Evolutionary conservation across 768 basidiomycete genomes (phyloP).

Genomic region (Mycena crocata): DNA sequence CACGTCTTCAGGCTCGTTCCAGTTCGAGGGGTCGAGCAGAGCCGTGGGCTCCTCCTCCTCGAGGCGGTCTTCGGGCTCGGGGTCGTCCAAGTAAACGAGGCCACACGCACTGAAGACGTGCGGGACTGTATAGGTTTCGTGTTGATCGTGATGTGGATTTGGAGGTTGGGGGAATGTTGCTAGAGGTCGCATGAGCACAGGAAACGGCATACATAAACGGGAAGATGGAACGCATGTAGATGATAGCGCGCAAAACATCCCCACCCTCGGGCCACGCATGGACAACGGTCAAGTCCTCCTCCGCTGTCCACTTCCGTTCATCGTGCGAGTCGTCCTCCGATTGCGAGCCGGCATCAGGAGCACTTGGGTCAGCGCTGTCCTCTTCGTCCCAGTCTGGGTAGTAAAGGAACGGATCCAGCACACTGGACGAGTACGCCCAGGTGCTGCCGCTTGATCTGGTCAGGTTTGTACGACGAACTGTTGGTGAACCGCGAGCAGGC

Average conservation of each 20-base stretch:
- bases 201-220: neutral
- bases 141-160: slow-evolving; percentile 75
- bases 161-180: slow-evolving; percentile 64
- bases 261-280: slow-evolving; percentile 69
- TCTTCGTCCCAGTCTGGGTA: slow-evolving; percentile 46
- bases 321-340: slow-evolving; percentile 50
- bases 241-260: slow-evolving; percentile 58
- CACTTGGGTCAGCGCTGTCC: slow-evolving; percentile 52
- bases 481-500: too few relatives aligned
- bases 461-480: slow-evolving; percentile 52
- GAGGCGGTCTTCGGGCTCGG: slow-evolving; percentile 36
- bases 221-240: slow-evolving; percentile 64
- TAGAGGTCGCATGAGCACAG: slow-evolving; percentile 40
- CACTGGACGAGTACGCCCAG: slow-evolving; percentile 63
- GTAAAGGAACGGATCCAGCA: slow-evolving; percentile 64
- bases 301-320: slow-evolving; percentile 76
- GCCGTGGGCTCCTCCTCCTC: slow-evolving; percentile 38
- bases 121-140: slow-evolving; percentile 61
- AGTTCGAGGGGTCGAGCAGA: slow-evolving; percentile 38
- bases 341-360: slow-evolving; percentile 52
- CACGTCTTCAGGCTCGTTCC: slow-evolving; percentile 45
- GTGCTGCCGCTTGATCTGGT: slow-evolving; percentile 66
- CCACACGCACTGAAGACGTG: slow-evolving; percentile 68
- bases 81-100: slow-evolving; percentile 49
- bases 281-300: slow-evolving; percentile 71